A percentile compares a stretch with the other conserved stretches of the same genome.
Conservation (phyloP, 805 yeast genomes). For the Metschnikowia baotianmanensis region DNA sequence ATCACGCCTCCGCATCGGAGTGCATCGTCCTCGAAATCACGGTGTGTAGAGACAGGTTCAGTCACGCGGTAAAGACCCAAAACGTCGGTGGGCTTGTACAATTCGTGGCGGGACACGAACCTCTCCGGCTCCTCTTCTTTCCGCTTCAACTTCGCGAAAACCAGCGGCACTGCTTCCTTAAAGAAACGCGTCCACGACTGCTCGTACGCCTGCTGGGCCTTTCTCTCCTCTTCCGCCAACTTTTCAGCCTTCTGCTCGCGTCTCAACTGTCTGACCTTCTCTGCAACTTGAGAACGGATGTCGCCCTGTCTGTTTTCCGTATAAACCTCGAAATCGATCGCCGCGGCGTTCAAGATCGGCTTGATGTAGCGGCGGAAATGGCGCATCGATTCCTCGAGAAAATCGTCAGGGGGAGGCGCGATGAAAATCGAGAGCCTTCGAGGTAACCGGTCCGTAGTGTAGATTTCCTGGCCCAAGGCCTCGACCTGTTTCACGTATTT, state of each 20-base stretch:
- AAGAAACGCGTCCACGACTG: slow-evolving; percentile 31
- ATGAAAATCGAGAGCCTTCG: slow-evolving; percentile 78
- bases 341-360: slow-evolving; percentile 81
- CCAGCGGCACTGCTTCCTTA: slow-evolving; percentile 14
- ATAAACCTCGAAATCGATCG: slow-evolving; percentile 76
- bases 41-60: slow-evolving; percentile 27
- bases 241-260: slow-evolving; percentile 28
- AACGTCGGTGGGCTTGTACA: slow-evolving; percentile 44
- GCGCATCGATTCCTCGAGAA: slow-evolving; percentile 66
- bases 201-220: slow-evolving; percentile 14
- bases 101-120: slow-evolving; percentile 29
- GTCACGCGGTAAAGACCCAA: slow-evolving; percentile 55
- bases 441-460: slow-evolving; percentile 52
- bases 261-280: slow-evolving; percentile 71
- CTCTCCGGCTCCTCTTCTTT: slow-evolving; percentile 26
- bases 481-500: slow-evolving; percentile 64
- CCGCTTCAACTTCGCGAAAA: slow-evolving; percentile 15
- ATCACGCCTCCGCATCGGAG: slow-evolving; percentile 74
- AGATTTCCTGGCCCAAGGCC: slow-evolving; percentile 45
- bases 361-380: slow-evolving; percentile 78
- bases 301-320: slow-evolving; percentile 87
- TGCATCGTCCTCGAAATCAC: slow-evolving; percentile 44
- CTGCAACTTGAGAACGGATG: slow-evolving; percentile 78
- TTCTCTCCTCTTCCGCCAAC: slow-evolving; percentile 4
- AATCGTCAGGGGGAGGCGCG: slow-evolving; percentile 98